These are phyloP conservation scores for Hortiboletus campestris DNA, from an alignment of 768 basidiomycete genomes.

Conservation along the genomic window DNA sequence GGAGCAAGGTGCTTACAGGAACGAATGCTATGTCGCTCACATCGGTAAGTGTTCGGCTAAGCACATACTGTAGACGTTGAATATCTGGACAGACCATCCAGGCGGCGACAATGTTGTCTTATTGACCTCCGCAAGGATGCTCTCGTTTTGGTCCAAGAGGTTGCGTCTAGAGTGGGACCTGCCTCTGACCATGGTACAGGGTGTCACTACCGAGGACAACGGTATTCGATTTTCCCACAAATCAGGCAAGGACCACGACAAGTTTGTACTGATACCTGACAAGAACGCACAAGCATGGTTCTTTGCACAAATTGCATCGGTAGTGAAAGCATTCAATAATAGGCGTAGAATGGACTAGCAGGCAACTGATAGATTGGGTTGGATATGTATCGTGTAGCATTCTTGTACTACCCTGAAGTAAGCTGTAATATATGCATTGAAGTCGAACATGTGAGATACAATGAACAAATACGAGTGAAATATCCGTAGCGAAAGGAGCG, in stretches of 20 bases:
- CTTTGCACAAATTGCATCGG: constrained; percentile 70
- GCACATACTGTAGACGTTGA: constrained; percentile 7
- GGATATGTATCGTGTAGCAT: constrained; percentile 24
- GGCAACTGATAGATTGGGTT: constrained; percentile 12
- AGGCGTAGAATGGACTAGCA: constrained; percentile 65
- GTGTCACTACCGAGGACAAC: constrained; percentile 85
- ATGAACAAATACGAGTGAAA: constrained; percentile 28
- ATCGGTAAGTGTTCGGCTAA: constrained; percentile 57
- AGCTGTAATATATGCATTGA: constrained; percentile 27
- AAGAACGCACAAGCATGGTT: constrained; percentile 77
- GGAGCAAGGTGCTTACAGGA: constrained; percentile 82
- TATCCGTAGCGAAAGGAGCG: constrained; percentile 19
- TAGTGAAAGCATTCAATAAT: constrained; percentile 76
- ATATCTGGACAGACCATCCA: constrained; percentile 53
- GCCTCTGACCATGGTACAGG: constrained; percentile 81
- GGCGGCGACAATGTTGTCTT: constrained; percentile 79
- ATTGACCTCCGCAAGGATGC: constrained; percentile 73
- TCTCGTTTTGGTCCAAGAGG: constrained; percentile 84
- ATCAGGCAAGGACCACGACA: constrained; percentile 69
- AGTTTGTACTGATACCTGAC: constrained; percentile 74
- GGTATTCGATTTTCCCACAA: constrained; percentile 89
- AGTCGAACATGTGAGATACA: constrained; percentile 21
- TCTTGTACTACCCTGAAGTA: constrained; percentile 22
- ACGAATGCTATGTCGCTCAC: constrained; percentile 88
- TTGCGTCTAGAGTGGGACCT: constrained; percentile 90